Base-by-base conservation (phyloP, 306 rosid genomes). In the Crotalaria pallida region DNA sequence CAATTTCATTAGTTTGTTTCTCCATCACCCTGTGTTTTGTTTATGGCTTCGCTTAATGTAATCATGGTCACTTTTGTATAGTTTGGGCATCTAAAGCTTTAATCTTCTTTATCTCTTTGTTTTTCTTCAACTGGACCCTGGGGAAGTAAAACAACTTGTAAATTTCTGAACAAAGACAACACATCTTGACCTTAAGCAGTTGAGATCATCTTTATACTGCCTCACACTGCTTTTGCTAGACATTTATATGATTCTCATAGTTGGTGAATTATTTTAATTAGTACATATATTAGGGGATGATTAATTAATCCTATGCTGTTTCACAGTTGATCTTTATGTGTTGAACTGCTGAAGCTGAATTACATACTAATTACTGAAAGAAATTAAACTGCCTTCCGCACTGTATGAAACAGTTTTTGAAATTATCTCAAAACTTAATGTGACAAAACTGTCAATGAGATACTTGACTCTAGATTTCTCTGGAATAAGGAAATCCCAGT, bases 331-430 rank as follows among this genome's bases (percentile, higher is more conserved):
- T 47, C n/a, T 72, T 1, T 31, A 3, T 31, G 56, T 26, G n/a
- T 33, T 43, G n/a, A 70, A 34, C 38, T 63, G 48, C 72, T 65
- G 74, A 57, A 59, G 64, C 48, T 38, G 16, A 64, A 58, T 38
- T 21, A 9, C 29, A 38, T 24, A 58, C 23, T 47, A 21, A 45
- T 47, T 34, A 17, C 45, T 16, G 18, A 53, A 22, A 56, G 63
- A 63, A 55, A 58, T 66, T 23, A 65, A 27, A 18, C 31, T 58
- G 9, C 67, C 36, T 38, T 47, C 55, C 3, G 61, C 17, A 34
- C 34, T 15, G 34, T 16, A 69, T 52, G 44, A 47, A 52, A 53
- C 44, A 69, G 49, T 21, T 52, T 38, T 53, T 53, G 17, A 11
- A 43, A 58, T 29, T 69, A 77, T 43, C 21, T 19, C 26, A 64